phyloP scores from a whole-genome alignment of 345 rosid species.

The Populus tremula region DNA sequence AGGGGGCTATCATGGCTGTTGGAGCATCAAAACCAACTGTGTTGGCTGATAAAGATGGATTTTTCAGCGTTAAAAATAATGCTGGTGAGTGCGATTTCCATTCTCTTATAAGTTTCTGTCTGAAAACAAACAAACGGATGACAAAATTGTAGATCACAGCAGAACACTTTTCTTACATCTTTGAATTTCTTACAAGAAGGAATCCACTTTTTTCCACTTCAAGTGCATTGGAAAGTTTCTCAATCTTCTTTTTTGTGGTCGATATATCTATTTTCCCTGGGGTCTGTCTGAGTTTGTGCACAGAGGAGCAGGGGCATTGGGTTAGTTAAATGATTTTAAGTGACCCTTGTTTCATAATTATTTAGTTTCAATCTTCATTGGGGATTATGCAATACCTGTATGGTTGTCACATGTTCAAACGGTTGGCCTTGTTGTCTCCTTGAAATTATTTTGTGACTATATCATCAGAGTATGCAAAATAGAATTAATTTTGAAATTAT shows the following conservation, averaged over 20 bases:
- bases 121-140: background rate
- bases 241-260: background rate
- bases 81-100: constrained; percentile 56
- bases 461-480: background rate
- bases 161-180: background rate
- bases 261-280: background rate
- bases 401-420: background rate
- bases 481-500: too few relatives aligned
- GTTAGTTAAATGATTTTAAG: background rate
- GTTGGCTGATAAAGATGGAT: constrained; percentile 81
- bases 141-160: background rate
- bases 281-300: background rate
- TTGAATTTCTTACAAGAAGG: background rate
- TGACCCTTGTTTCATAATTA: background rate
- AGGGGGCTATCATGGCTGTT: constrained; percentile 99
- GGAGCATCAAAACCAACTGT: constrained; percentile 95
- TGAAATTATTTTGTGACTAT: background rate
- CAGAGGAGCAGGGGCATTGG: background rate
- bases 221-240: background rate
- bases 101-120: background rate
- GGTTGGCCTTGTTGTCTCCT: background rate
- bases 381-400: background rate
- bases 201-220: too few relatives aligned
- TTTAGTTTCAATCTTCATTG: background rate
- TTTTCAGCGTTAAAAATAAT: constrained; percentile 85